These are phyloP conservation scores for Juglanconis juglandina DNA, from an alignment of 2,329 filamentous ascomycete species.

Conservation along the genomic window DNA sequence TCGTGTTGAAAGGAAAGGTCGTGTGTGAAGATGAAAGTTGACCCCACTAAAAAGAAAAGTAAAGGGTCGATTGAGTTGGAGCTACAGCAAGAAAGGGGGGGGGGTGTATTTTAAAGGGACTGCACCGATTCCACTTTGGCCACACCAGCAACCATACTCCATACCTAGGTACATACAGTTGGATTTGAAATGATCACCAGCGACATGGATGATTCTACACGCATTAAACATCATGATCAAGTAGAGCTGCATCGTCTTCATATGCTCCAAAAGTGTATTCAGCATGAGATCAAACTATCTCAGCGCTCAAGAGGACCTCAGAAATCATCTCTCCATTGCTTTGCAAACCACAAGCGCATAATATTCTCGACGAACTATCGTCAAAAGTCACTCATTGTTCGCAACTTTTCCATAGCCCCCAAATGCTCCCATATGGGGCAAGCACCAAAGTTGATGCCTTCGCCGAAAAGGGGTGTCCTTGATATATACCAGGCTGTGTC, in stretches of 20 bases:
- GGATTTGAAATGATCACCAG: no score
- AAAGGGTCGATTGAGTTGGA: no score
- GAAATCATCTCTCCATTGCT: neutral
- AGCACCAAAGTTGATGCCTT: neutral
- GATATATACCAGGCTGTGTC: conserved; percentile 9
- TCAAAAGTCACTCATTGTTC: neutral
- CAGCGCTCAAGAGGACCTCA: neutral
- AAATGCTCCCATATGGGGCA: neutral
- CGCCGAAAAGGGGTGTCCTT: neutral
- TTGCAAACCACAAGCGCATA: neutral
- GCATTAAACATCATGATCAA: no score
- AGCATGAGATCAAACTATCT: neutral
- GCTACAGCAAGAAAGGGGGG: no score
- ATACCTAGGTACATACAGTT: no score
- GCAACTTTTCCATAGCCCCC: neutral
- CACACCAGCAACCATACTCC: no score
- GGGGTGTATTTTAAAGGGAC: no score
- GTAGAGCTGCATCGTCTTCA: neutral
- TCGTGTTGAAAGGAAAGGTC: no score
- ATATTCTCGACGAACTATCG: neutral
- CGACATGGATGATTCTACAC: no score
- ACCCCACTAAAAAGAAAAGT: no score
- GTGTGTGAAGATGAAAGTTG: no score
- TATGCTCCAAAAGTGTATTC: neutral
- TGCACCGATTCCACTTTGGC: no score